phyloP scores from a whole-genome alignment of 148 eudicot species.

The Rhododendron williamsianum region DNA sequence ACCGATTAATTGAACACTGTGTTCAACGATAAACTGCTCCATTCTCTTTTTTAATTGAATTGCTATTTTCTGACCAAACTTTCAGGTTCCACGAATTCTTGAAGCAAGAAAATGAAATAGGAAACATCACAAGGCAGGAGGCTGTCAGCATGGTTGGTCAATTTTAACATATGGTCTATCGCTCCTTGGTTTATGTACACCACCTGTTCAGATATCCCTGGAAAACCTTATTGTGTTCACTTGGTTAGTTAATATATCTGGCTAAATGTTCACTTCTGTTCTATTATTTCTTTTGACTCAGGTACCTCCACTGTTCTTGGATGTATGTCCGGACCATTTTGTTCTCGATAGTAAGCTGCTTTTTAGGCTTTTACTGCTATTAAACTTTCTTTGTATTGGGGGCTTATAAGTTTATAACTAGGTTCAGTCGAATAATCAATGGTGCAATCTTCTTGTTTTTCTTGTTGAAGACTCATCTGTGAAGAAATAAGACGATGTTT shows the following conservation, averaged over 20 bases:
- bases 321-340: conserved; percentile 84
- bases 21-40: background rate
- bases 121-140: conserved; percentile 97
- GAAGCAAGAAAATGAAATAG: conserved; percentile 93
- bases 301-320: conserved; percentile 95
- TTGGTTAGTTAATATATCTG: background rate
- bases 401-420: background rate
- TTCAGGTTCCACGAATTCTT: conserved; percentile 95
- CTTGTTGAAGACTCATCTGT: background rate
- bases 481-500: background rate
- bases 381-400: background rate
- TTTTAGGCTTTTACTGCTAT: conserved; percentile 1
- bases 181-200: background rate
- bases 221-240: background rate
- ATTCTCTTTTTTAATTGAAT: background rate
- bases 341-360: conserved; percentile 88
- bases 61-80: background rate
- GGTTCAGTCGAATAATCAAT: background rate
- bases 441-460: background rate
- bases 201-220: background rate
- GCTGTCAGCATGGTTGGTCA: conserved; percentile 95
- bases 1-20: too few relatives aligned
- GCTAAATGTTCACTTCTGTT: background rate
- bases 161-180: conserved; percentile 12
- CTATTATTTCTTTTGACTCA: conserved; percentile 21